Percentiles rank a stretch among this genome's conserved stretches.
Conservation (phyloP, 176 grass and related monocot species). For the Alopecurus myosuroides region DNA sequence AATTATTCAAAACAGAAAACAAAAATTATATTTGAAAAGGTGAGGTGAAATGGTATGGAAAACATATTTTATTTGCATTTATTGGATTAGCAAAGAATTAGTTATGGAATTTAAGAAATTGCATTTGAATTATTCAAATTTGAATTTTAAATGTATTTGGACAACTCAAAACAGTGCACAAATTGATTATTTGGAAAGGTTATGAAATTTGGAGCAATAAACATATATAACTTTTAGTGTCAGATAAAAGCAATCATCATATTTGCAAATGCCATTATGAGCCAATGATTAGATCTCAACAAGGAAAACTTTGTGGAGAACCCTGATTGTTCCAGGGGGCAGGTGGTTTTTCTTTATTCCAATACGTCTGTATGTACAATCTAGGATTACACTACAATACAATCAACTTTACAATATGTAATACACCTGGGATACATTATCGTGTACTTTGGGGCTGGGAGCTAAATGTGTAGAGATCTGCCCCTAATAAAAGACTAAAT, state of each 20-base stretch:
- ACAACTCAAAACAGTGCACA: too few species aligned
- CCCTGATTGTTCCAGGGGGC: slow-evolving; percentile 18
- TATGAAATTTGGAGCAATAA: too few species aligned
- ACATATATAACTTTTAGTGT: too few species aligned
- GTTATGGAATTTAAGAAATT: too few species aligned
- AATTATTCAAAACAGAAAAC: too few species aligned
- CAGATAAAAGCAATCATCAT: slow-evolving; percentile 33
- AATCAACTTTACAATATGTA: slow-evolving; percentile 14
- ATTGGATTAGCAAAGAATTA: too few species aligned
- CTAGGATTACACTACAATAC: slow-evolving; percentile 20
- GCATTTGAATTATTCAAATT: too few species aligned
- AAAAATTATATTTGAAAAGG: too few species aligned
- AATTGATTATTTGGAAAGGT: too few species aligned
- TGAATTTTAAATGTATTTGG: too few species aligned
- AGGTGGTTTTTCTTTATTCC: slow-evolving; percentile 32
- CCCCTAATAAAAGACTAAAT: not conserved
- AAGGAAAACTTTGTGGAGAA: slow-evolving; percentile 14
- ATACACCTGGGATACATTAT: not conserved
- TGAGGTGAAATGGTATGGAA: too few species aligned
- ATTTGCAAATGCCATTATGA: slow-evolving; percentile 32
- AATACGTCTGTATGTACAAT: slow-evolving; percentile 28
- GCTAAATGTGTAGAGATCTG: not conserved
- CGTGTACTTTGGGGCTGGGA: not conserved
- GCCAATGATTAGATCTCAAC: slow-evolving; percentile 34
- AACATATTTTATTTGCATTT: too few species aligned